Evolutionary conservation across 2,329 filamentous ascomycete genomes (phyloP).

Genomic region (Aspergillus ochraceoroseus): DNA sequence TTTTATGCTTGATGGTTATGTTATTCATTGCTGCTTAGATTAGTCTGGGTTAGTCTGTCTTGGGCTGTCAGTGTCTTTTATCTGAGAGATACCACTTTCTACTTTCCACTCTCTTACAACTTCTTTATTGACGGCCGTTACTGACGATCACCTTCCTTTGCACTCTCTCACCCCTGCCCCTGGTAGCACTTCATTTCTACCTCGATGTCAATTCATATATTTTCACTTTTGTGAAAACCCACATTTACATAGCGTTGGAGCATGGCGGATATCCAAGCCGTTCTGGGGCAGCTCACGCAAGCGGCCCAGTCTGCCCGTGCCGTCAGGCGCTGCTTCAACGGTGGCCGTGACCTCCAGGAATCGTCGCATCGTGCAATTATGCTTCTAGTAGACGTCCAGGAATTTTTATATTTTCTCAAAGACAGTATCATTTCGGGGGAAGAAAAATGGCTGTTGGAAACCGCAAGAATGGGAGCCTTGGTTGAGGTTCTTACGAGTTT

Average conservation of each 20-base stretch:
- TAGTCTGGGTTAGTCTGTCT: too few species aligned
- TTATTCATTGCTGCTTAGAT: too few species aligned
- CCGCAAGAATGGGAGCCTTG: constrained; percentile 19
- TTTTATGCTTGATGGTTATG: too few species aligned
- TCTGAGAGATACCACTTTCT: too few species aligned
- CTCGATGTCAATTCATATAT: neutral
- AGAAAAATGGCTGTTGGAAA: constrained; percentile 24
- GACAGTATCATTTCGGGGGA: constrained; percentile 24
- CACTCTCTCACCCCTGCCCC: too few species aligned
- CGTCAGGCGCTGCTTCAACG: constrained; percentile 23
- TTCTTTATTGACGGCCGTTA: too few species aligned
- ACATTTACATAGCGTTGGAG: neutral
- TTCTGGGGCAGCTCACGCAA: constrained; percentile 18
- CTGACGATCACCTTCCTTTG: too few species aligned
- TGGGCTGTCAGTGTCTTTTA: too few species aligned
- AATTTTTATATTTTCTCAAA: constrained; percentile 23
- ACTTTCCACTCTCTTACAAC: too few species aligned
- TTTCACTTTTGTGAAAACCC: neutral
- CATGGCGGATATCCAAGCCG: constrained; percentile 12
- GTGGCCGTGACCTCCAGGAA: constrained; percentile 26
- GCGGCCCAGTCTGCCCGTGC: constrained; percentile 20
- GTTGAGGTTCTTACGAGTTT: constrained; percentile 24
- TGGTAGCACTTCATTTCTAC: neutral
- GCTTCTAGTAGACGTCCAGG: constrained; percentile 23
- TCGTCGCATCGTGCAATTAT: constrained; percentile 20